Percentiles rank a stretch among this genome's conserved stretches.
phyloP scores from a whole-genome alignment of 306 rosid species.

The Glycine tomentella region DNA sequence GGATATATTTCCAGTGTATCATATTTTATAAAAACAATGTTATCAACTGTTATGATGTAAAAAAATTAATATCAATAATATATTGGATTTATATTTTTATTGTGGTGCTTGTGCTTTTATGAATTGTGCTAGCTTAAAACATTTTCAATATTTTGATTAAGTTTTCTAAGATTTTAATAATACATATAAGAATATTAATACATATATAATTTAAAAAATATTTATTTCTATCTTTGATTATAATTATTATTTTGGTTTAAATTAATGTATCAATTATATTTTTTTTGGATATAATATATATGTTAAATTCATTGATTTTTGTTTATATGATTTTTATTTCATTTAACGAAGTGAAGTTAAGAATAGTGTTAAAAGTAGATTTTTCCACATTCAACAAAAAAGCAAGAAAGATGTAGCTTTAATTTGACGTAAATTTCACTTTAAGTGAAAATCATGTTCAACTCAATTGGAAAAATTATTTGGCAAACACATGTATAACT shows the following conservation, averaged over 20 bases:
- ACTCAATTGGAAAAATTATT: too few relatives aligned
- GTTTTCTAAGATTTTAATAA: neutral
- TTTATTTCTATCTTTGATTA: neutral
- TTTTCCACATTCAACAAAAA: too few relatives aligned
- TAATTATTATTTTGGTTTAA: neutral
- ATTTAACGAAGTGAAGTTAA: too few relatives aligned
- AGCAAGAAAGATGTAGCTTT: too few relatives aligned
- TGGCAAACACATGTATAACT: too few relatives aligned
- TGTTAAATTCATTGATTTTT: too few relatives aligned
- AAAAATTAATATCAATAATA: neutral
- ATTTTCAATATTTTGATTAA: neutral
- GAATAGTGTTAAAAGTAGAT: too few relatives aligned
- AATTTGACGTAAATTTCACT: too few relatives aligned
- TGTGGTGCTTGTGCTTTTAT: neutral
- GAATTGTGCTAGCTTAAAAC: slow-evolving; percentile 2
- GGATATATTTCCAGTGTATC: slow-evolving; percentile 28
- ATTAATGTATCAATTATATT: neutral
- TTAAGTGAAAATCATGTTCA: too few relatives aligned
- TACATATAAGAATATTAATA: neutral
- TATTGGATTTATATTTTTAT: slow-evolving; percentile 7
- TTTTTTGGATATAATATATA: too few relatives aligned
- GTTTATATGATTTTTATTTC: too few relatives aligned
- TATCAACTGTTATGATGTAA: slow-evolving; percentile 29
- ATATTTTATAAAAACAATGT: slow-evolving; percentile 27
- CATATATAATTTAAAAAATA: neutral